Percentiles rank a stretch among this genome's conserved stretches.
These are phyloP conservation scores for Pleurozium schreberi DNA, from an alignment of 225 moss, liverwort and hornwort genomes.

Conservation along the genomic window DNA sequence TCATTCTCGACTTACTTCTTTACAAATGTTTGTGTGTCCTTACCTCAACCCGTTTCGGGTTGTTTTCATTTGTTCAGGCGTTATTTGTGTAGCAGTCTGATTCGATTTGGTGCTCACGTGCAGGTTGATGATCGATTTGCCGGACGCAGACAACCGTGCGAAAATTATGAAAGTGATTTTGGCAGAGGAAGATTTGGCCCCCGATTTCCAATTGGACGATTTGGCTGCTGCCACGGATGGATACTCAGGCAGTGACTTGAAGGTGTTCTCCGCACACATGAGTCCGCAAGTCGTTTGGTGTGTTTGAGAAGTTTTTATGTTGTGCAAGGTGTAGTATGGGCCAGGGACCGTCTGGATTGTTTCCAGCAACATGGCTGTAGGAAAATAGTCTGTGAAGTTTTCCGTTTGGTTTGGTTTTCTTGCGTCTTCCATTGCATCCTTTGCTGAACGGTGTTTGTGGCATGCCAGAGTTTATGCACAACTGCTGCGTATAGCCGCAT, in stretches of 20 bases:
- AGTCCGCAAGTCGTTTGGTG: neutral
- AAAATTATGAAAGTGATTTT: constrained; percentile 90
- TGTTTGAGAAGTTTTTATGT: neutral
- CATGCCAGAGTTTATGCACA: constrained; percentile 71
- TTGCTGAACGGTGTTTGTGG: neutral
- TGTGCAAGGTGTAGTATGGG: neutral
- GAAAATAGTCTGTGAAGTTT: neutral
- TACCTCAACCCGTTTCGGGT: neutral
- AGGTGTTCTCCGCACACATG: constrained; percentile 18
- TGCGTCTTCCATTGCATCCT: neutral
- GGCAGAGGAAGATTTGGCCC: constrained; percentile 78
- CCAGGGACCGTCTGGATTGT: neutral
- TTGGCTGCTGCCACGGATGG: constrained; percentile 78
- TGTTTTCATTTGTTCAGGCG: neutral
- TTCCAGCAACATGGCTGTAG: neutral
- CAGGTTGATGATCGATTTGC: constrained; percentile 91
- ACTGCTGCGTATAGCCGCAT: constrained; percentile 91
- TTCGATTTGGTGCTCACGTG: neutral
- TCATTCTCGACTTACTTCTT: neutral
- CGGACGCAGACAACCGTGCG: constrained; percentile 72
- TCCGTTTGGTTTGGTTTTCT: neutral
- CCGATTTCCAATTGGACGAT: constrained; percentile 79
- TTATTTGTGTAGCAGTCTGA: neutral
- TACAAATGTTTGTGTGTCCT: neutral
- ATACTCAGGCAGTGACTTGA: constrained; percentile 93